Evolutionary conservation across 495 filamentous ascomycete genomes (phyloP).

Genomic region (Saxophila tyrrhenica): DNA sequence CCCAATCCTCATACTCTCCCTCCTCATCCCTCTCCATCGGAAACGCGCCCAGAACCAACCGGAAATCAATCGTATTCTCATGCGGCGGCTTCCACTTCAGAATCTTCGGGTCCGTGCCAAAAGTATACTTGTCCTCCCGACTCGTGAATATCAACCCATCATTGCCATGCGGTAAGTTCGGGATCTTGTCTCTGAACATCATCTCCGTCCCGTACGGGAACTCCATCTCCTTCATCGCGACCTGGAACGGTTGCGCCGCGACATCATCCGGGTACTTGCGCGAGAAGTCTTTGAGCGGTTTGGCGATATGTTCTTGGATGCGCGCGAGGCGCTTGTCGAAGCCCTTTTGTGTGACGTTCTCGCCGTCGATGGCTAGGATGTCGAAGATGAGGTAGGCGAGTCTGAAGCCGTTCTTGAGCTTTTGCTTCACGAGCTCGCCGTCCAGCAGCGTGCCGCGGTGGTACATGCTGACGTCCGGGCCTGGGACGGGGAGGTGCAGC

Average conservation of each 20-base stretch:
- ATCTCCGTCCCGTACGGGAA: slow-evolving; percentile 77
- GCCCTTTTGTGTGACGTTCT: slow-evolving; percentile 60
- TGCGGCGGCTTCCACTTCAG: slow-evolving; percentile 92
- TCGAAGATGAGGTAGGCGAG: slow-evolving; percentile 88
- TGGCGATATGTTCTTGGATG: slow-evolving; percentile 65
- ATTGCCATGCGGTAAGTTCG: slow-evolving; percentile 76
- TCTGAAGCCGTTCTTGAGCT: slow-evolving; percentile 47
- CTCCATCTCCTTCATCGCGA: slow-evolving; percentile 79
- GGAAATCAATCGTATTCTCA: slow-evolving; percentile 91
- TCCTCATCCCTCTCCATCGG: slow-evolving; percentile 41
- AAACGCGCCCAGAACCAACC: slow-evolving; percentile 59
- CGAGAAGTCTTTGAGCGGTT: slow-evolving; percentile 65
- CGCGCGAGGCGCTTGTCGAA: slow-evolving; percentile 84
- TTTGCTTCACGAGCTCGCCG: slow-evolving; percentile 84
- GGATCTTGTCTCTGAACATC: slow-evolving; percentile 81
- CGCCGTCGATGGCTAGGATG: slow-evolving; percentile 70
- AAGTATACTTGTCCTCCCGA: slow-evolving; percentile 67
- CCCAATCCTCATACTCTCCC: slow-evolving; percentile 39
- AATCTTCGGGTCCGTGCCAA: slow-evolving; percentile 83
- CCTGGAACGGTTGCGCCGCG: slow-evolving; percentile 58
- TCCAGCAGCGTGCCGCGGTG: slow-evolving; percentile 78
- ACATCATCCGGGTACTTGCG: slow-evolving; percentile 54
- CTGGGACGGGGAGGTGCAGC: slow-evolving; percentile 61
- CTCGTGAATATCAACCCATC: slow-evolving; percentile 97
- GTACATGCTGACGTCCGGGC: slow-evolving; percentile 36